Evolutionary conservation across 352 stramenopile genomes (phyloP).

Genomic region (Phytopythium kandeliae): DNA sequence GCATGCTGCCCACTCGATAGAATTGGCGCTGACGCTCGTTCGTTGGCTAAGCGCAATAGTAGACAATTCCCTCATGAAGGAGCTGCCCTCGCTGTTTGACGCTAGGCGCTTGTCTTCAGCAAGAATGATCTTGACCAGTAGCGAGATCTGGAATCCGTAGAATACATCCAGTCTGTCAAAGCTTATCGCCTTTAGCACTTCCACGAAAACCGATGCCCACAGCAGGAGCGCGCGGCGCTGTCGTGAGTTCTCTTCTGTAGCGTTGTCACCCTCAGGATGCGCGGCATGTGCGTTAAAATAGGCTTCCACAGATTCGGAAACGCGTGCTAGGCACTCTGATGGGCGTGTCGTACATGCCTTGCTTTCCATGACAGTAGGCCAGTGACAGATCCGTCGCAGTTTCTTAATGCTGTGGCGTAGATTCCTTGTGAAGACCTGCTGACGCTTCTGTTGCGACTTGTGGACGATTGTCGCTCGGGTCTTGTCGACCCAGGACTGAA

Average conservation of each 20-base stretch:
- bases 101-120: background rate
- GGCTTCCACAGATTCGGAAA: background rate
- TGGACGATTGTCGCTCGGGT: background rate
- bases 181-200: background rate
- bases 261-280: background rate
- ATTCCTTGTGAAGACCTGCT: background rate
- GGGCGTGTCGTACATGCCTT: background rate
- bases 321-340: background rate
- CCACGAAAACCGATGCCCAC: background rate
- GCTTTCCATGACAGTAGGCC: background rate
- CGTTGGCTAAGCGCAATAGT: background rate
- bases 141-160: background rate
- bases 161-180: background rate
- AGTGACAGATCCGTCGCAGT: background rate
- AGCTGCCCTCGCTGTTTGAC: background rate
- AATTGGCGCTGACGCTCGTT: background rate
- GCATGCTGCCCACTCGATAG: background rate
- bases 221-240: background rate
- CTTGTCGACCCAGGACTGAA: constrained; percentile 17
- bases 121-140: background rate
- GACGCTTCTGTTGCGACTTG: background rate
- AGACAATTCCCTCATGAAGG: background rate
- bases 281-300: background rate
- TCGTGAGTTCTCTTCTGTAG: background rate
- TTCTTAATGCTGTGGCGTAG: background rate